phyloP scores from a whole-genome alignment of 1,284 basidiomycete species.

The Cutaneotrichosporon mucoides region DNA sequence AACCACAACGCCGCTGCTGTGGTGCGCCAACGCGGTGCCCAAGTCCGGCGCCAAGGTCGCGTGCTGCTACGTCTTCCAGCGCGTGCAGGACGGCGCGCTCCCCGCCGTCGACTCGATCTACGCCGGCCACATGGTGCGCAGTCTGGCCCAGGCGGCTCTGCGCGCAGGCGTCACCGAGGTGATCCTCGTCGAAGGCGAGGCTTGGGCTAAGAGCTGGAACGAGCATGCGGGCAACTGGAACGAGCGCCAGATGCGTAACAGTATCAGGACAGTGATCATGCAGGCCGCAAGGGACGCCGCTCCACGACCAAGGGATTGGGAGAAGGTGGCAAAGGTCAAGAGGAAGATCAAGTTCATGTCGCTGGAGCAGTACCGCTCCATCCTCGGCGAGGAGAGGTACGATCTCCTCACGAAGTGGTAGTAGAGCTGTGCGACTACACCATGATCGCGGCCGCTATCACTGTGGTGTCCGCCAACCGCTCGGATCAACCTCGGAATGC shows the following conservation, averaged over 20 bases:
- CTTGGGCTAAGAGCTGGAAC: conserved; percentile 1
- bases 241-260: background rate
- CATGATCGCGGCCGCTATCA: no score
- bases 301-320: background rate
- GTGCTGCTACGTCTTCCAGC: background rate
- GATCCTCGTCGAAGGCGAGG: background rate
- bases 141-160: background rate
- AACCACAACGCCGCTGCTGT: background rate
- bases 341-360: conserved; percentile 1
- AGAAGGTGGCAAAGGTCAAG: conserved; percentile 1
- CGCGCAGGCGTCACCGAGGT: background rate
- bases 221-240: background rate
- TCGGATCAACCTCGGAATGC: no score
- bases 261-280: background rate
- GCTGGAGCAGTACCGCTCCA: background rate
- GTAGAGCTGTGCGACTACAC: no score
- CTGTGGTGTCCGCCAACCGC: no score
- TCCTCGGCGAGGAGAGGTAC: background rate
- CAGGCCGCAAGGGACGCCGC: background rate
- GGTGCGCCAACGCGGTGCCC: background rate
- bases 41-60: background rate
- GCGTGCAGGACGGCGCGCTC: background rate
- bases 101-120: background rate
- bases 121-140: background rate
- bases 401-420: background rate